Percentiles rank a stretch among this genome's conserved stretches.
phyloP scores from a whole-genome alignment of 1,284 basidiomycete genomes.

The Apiotrichum siamense region DNA sequence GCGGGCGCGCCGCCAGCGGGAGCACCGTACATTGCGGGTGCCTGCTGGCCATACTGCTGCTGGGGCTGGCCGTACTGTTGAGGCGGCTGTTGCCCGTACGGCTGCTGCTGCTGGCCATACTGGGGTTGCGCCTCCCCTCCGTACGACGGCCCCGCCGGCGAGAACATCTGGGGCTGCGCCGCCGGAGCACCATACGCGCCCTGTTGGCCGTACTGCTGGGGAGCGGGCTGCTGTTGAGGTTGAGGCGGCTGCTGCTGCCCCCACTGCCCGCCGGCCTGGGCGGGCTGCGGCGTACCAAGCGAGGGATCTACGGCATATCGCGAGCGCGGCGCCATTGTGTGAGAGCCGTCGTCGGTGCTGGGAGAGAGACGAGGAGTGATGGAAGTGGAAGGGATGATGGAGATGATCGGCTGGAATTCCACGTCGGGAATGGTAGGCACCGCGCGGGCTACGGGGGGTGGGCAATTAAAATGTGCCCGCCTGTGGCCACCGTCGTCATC shows the following conservation, averaged over 20 bases:
- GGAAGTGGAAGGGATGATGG: not conserved
- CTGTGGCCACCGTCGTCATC: too few relatives aligned
- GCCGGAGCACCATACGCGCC: not conserved
- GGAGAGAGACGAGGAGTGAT: not conserved
- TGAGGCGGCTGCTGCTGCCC: conserved; percentile 17
- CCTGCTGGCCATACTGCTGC: not conserved
- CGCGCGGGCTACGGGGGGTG: too few relatives aligned
- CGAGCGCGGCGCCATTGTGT: conserved; percentile 40
- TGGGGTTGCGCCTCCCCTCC: not conserved
- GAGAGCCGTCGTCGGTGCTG: not conserved
- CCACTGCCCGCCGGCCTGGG: conserved; percentile 18
- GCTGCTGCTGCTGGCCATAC: conserved; percentile 15
- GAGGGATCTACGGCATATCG: conserved; percentile 47
- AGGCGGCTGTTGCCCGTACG: conserved; percentile 5
- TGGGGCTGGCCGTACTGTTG: conserved; percentile 9
- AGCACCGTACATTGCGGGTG: conserved; percentile 10
- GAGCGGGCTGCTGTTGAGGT: not conserved
- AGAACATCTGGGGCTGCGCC: not conserved
- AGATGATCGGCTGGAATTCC: not conserved
- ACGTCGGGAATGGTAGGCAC: not conserved
- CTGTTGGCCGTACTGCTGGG: not conserved
- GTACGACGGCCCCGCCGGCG: not conserved
- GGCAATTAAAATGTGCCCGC: too few relatives aligned
- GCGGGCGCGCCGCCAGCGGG: not conserved
- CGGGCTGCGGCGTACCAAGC: conserved; percentile 20